Evolutionary conservation across 2,329 filamentous ascomycete genomes (phyloP), one percentile per base, ranked within the genome.

Genomic region (Gaeumannomyces tritici): DNA sequence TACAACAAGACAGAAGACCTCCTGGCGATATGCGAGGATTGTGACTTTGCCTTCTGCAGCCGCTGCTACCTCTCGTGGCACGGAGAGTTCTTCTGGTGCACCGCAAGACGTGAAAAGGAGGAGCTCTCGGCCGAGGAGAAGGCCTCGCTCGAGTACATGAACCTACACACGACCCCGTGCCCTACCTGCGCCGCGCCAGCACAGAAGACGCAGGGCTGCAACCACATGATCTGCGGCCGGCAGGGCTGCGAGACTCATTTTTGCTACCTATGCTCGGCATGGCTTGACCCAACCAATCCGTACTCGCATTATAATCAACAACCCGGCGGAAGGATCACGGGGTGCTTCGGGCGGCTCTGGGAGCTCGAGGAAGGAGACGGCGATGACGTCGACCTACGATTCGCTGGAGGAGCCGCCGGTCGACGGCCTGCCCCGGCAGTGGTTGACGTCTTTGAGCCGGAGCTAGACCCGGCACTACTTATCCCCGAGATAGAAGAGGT

Each of bases 201-300:
- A 27, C 91, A 96, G 72, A 99, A 99, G 79, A 91, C 89, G 1
- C 87, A 90, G 70, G 95, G 95, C 54, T 99, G 95, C 80, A 97
- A 97, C 74, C 93, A 97, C 75, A 98, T 98, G 92, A 90, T 88
- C 60, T 97, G 93, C 75, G 91, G 89, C 73, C 87, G 90, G 66
- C 60, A 61, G 31, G 60, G 60, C 26, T 99, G 95, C 78, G 82
- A 88, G 61, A 89, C 91, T 2, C 93, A 98, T 73, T 98, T 97
- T 73, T 99, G 95, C 77, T 98, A 98, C 68, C 82, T 98, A 1
- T 98, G 95, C 71, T 89, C 89, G 0, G 83, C 87, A n/a, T 98
- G 91, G 89, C 81, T 99, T 55, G 83, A 88, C 62, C 85, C 89
- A 0, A 80, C 77, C 24, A 95, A 96, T 68, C 93, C 93, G 1